Evolutionary conservation across 139 green algal species (phyloP).

Genomic region (Asterochloris sp.): DNA sequence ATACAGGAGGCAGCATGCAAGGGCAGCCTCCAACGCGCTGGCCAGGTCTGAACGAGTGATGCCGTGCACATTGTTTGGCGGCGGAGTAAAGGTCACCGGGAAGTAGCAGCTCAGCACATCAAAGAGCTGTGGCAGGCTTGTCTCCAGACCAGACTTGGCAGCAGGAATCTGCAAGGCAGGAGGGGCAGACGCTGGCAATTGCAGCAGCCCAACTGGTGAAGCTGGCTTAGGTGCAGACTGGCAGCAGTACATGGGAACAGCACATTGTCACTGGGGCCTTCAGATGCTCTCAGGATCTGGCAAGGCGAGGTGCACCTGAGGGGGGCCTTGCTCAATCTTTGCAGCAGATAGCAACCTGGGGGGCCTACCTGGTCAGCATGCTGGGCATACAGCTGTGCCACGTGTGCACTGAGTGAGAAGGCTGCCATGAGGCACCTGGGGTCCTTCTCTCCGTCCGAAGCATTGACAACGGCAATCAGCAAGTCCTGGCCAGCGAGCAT

Average conservation of each 20-base stretch:
- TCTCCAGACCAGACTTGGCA: background rate
- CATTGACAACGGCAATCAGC: constrained; percentile 1
- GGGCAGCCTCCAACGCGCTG: constrained; percentile 22
- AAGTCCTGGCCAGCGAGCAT: background rate
- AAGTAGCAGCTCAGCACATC: constrained; percentile 90
- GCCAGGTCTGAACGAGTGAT: constrained; percentile 51
- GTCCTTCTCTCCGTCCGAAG: constrained; percentile 88
- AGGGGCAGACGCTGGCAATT: background rate
- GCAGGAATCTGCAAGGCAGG: background rate
- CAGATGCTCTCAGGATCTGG: background rate
- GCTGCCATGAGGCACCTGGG: constrained; percentile 78
- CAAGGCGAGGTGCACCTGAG: background rate
- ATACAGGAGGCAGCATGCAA: constrained; percentile 41
- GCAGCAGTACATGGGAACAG: background rate
- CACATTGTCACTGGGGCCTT: background rate
- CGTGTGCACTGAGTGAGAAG: constrained; percentile 39
- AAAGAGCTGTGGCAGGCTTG: constrained; percentile 65
- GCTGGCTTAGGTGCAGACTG: background rate
- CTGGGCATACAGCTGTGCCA: background rate
- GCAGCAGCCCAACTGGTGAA: background rate
- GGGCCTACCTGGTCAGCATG: background rate
- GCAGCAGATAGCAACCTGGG: background rate
- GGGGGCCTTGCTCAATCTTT: background rate
- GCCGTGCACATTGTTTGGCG: constrained; percentile 32
- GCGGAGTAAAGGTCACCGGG: constrained; percentile 83